Evolutionary conservation across 805 yeast genomes (phyloP).

Genomic region (Tetrapisispora iriomotensis): DNA sequence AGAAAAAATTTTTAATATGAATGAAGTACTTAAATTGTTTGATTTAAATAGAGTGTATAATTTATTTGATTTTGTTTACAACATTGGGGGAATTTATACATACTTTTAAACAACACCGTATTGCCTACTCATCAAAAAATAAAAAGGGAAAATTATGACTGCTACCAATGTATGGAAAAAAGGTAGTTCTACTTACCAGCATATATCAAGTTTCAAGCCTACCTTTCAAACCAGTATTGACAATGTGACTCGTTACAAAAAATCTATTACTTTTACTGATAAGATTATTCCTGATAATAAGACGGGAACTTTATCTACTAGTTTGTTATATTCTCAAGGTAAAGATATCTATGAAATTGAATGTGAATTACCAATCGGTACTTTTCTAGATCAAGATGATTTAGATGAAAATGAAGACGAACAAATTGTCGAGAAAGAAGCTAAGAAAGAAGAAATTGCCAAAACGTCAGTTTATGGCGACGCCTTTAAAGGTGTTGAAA

Average conservation of each 20-base stretch:
- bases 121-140: no score
- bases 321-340: constrained; percentile 24
- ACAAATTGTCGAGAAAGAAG: neutral
- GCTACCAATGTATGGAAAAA: constrained; percentile 2
- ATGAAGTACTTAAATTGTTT: no score
- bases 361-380: constrained; percentile 22
- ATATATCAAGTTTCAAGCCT: constrained; percentile 30
- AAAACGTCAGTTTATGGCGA: constrained; percentile 59
- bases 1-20: no score
- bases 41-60: no score
- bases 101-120: no score
- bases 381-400: constrained; percentile 13
- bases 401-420: constrained; percentile 9
- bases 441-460: neutral
- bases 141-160: no score
- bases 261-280: constrained; percentile 21
- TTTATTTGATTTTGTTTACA: no score
- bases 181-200: constrained; percentile 13
- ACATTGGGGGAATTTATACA: no score
- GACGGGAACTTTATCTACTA: constrained; percentile 20
- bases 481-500: constrained; percentile 44
- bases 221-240: constrained; percentile 29
- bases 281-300: constrained; percentile 25
- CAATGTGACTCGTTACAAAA: constrained; percentile 14
- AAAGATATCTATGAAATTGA: constrained; percentile 25